Evolutionary conservation across 2,329 filamentous ascomycete species (phyloP).

Genomic region (Xylariaceae sp.): DNA sequence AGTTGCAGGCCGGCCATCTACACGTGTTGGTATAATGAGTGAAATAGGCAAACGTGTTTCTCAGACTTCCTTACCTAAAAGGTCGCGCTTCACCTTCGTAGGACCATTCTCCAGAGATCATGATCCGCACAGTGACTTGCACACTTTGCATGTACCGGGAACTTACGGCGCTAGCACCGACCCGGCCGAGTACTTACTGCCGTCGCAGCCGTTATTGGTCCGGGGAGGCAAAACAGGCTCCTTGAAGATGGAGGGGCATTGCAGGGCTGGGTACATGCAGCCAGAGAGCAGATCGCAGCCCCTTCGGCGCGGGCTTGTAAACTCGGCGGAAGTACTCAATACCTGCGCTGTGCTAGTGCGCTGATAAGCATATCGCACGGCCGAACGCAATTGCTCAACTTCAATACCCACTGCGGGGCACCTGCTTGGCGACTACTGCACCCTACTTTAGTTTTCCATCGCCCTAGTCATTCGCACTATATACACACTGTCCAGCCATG

Average conservation of each 20-base stretch:
- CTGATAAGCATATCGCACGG: constrained; percentile 4
- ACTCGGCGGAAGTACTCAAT: background rate
- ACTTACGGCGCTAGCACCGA: constrained; percentile 1
- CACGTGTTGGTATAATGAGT: too few relatives aligned
- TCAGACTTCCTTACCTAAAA: too few relatives aligned
- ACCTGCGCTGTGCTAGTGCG: background rate
- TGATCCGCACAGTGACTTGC: background rate
- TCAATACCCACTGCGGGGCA: constrained; percentile 6
- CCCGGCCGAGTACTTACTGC: constrained; percentile 3
- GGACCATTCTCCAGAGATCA: background rate
- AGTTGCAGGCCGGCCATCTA: too few relatives aligned
- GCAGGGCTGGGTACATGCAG: constrained; percentile 17
- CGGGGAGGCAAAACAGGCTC: constrained; percentile 15
- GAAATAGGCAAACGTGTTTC: background rate
- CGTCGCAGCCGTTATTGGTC: constrained; percentile 12
- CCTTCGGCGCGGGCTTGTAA: background rate
- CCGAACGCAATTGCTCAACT: background rate
- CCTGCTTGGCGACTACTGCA: constrained; percentile 1
- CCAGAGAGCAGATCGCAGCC: constrained; percentile 9
- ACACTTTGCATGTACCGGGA: background rate
- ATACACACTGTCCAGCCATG: background rate
- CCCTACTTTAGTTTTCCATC: background rate
- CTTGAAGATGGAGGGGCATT: constrained; percentile 4
- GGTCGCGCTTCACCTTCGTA: background rate
- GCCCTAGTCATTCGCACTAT: background rate